These are phyloP conservation scores for Carex parvula DNA, from an alignment of 176 grass and related monocot species.

Conservation along the genomic window DNA sequence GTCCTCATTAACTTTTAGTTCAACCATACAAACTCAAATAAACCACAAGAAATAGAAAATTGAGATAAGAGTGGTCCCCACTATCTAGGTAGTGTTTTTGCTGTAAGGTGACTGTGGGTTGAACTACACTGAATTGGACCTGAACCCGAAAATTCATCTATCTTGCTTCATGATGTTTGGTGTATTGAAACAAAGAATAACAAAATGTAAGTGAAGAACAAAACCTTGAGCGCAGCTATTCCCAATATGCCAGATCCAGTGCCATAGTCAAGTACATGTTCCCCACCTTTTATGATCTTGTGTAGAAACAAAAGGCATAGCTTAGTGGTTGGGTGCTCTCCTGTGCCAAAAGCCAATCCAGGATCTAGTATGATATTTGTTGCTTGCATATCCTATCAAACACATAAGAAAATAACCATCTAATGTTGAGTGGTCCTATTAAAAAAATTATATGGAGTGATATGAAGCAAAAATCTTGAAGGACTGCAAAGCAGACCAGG, in stretches of 20 bases:
- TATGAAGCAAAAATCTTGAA: background rate
- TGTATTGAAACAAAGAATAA: slow-evolving; percentile 14
- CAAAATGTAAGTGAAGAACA: background rate
- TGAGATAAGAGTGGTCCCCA: background rate
- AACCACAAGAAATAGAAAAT: background rate
- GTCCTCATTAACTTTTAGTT: background rate
- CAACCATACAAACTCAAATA: background rate
- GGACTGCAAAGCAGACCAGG: background rate
- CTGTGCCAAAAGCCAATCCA: slow-evolving; percentile 81
- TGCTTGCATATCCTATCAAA: slow-evolving; percentile 52
- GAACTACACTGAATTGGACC: background rate
- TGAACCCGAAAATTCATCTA: background rate
- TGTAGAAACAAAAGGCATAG: slow-evolving; percentile 73
- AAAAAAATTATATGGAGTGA: background rate
- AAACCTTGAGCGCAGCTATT: slow-evolving; percentile 82
- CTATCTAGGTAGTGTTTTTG: background rate
- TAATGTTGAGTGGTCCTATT: background rate
- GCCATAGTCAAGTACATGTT: slow-evolving; percentile 73
- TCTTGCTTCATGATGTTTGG: background rate
- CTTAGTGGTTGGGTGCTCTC: slow-evolving; percentile 85
- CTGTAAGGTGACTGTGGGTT: background rate
- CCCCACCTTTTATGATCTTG: slow-evolving; percentile 56
- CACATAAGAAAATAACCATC: background rate
- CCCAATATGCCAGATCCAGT: slow-evolving; percentile 79
- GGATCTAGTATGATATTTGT: slow-evolving; percentile 93